Base-by-base conservation (phyloP, 257 asterid species). In the Solanum gracilifrons region DNA sequence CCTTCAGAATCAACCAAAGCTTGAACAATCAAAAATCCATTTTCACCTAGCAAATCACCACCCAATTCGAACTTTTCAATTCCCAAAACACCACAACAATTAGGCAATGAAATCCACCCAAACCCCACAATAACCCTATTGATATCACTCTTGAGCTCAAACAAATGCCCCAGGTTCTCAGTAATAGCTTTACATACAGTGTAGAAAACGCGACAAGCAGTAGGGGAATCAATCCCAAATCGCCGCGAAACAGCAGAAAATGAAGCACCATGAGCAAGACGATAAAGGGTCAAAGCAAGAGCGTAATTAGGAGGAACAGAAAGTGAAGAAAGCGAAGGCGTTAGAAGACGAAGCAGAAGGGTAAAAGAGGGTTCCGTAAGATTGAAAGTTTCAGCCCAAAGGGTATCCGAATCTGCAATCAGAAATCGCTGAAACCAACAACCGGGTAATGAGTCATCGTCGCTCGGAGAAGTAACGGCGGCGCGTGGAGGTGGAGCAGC, bases 1-100 rank as follows among this genome's bases (percentile, higher is more conserved):
- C 98, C 97, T 92, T 96, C 98, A 11, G 98, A 95, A 83, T 95
- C 99, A 82, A 96, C 98, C 90, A 96, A 90, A 84, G 96, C 99
- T 85, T 96, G 98, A 91, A 96, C 98, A 36, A 90, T 73, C 90
- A 93, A 90, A 82, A 86, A 91, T 82, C 90, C 93, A 37, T 89
- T 86, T 77, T 89, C 90, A 33, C 93, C 94, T 29, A 88, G 62
- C 74, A 80, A 83, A 77, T 88, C 87, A 66, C 92, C 89, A 29
- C 92, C 96, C 86, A 95, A 58, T 85, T 91, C 92, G 83, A 95
- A 95, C 87, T 87, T 94, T 76, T 95, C 98, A 68, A 93, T 74
- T 87, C 99, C 99, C 89, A 95, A 79, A 86, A 93, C 95, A 10
- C 98, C 98, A 87, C 98, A 96, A 80, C 98, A 96, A 84, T 96